Conservation (phyloP, 805 yeast genomes). For the Lachancea dasiensis region DNA sequence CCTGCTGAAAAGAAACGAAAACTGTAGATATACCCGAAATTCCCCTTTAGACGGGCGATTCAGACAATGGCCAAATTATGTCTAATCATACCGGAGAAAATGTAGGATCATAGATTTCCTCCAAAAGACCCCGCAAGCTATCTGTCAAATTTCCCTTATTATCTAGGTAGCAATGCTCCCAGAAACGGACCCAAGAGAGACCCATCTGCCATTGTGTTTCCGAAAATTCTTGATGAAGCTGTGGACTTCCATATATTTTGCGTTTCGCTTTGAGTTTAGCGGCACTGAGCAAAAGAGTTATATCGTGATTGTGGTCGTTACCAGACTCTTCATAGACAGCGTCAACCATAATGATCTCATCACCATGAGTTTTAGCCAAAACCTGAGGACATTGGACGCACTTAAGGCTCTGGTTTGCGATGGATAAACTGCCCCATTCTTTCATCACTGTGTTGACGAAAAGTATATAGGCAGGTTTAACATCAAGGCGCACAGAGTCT, state of each 20-base stretch:
- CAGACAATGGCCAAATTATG: neutral
- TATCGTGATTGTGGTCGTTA: slow-evolving; percentile 13
- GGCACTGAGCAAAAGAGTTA: slow-evolving; percentile 12
- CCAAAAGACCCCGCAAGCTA: slow-evolving; percentile 4
- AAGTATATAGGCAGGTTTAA: too few species aligned
- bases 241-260: slow-evolving; percentile 9
- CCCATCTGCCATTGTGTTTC: slow-evolving; percentile 12
- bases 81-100: neutral
- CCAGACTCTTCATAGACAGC: slow-evolving; percentile 8
- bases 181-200: slow-evolving; percentile 12
- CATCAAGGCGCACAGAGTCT: neutral
- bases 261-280: slow-evolving; percentile 14
- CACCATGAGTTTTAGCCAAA: slow-evolving; percentile 1
- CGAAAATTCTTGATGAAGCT: slow-evolving; percentile 8
- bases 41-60: neutral
- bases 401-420: slow-evolving; percentile 5
- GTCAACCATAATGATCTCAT: slow-evolving; percentile 6
- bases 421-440: slow-evolving; percentile 9
- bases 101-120: neutral
- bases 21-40: slow-evolving; percentile 9
- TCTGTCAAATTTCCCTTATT: slow-evolving; percentile 8
- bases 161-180: slow-evolving; percentile 15
- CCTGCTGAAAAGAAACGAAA: slow-evolving; percentile 16
- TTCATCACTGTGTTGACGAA: slow-evolving; percentile 9
- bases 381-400: slow-evolving; percentile 9